A percentile compares a stretch with the other conserved stretches of the same genome.
These are phyloP conservation scores for Monosporascus sp. DNA, from an alignment of 2,329 filamentous ascomycete genomes.

Conservation along the genomic window DNA sequence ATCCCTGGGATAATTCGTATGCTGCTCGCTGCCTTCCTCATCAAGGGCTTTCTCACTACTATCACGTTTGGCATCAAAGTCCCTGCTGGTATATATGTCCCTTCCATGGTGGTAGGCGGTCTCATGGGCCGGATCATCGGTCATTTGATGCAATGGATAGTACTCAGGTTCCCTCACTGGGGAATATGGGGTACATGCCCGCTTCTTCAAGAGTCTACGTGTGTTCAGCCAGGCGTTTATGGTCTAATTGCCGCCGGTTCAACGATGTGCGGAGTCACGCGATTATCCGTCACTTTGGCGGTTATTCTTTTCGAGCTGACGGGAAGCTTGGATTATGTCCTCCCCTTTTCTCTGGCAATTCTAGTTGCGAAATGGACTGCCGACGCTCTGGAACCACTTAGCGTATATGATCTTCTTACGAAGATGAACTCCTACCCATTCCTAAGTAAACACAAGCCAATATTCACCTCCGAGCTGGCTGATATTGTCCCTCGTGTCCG, in stretches of 20 bases:
- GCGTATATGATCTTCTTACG: slow-evolving; percentile 91
- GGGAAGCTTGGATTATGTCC: slow-evolving; percentile 87
- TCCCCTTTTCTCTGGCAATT: slow-evolving; percentile 89
- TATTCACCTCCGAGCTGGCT: slow-evolving; percentile 82
- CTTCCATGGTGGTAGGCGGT: slow-evolving; percentile 97
- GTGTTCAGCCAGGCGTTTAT: slow-evolving; percentile 95
- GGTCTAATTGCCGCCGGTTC: slow-evolving; percentile 90
- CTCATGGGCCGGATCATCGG: slow-evolving; percentile 84
- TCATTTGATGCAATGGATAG: slow-evolving; percentile 76
- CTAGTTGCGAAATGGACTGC: slow-evolving; percentile 98
- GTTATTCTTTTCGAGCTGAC: slow-evolving; percentile 96
- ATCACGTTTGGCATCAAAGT: slow-evolving; percentile 97
- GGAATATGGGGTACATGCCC: slow-evolving; percentile 72
- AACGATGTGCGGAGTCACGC: slow-evolving; percentile 96
- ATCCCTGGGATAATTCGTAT: slow-evolving; percentile 73
- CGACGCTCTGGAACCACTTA: slow-evolving; percentile 87
- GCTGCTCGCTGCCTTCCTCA: slow-evolving; percentile 72
- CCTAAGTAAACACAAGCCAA: slow-evolving; percentile 88
- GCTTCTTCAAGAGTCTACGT: slow-evolving; percentile 65
- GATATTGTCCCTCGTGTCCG: slow-evolving; percentile 78
- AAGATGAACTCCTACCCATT: slow-evolving; percentile 98
- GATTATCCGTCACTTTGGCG: slow-evolving; percentile 85
- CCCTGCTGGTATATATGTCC: slow-evolving; percentile 94
- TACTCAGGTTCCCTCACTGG: slow-evolving; percentile 66
- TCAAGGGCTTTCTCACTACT: slow-evolving; percentile 83